phyloP scores from a whole-genome alignment of 306 rosid species.

The Acacia crassicarpa region DNA sequence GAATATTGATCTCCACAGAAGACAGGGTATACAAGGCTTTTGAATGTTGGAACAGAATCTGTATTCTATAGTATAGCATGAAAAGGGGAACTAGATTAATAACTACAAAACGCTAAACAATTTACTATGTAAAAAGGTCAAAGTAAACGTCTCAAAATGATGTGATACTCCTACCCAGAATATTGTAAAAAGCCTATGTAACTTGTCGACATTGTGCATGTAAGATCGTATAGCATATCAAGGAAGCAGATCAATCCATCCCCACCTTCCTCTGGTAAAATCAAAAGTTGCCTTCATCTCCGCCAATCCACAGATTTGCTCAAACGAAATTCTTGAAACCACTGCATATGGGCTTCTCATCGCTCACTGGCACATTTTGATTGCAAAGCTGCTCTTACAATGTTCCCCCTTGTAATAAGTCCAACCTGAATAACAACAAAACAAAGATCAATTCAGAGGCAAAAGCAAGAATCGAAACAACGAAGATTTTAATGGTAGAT shows the following conservation, averaged over 20 bases:
- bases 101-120: conserved; percentile 10
- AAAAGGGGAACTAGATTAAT: not conserved
- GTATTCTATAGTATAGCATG: not conserved
- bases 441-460: conserved; percentile 36
- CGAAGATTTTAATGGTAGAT: not conserved
- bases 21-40: not conserved
- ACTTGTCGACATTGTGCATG: not conserved
- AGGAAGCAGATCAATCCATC: conserved; percentile 33
- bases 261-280: conserved; percentile 6
- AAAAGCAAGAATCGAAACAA: conserved; percentile 20
- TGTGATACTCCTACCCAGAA: conserved; percentile 13
- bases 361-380: conserved; percentile 57
- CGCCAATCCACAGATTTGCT: conserved; percentile 8
- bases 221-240: conserved; percentile 20
- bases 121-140: conserved; percentile 14
- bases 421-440: conserved; percentile 64
- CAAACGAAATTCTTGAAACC: conserved; percentile 13
- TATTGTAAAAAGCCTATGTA: conserved; percentile 13
- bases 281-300: conserved; percentile 30
- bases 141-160: conserved; percentile 27
- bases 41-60: not conserved
- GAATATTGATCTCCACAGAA: not conserved
- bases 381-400: conserved; percentile 86
- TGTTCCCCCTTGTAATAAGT: conserved; percentile 82
- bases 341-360: conserved; percentile 26